These are phyloP conservation scores for Clonostachys solani DNA, from an alignment of 2,329 filamentous ascomycete genomes.

Conservation along the genomic window DNA sequence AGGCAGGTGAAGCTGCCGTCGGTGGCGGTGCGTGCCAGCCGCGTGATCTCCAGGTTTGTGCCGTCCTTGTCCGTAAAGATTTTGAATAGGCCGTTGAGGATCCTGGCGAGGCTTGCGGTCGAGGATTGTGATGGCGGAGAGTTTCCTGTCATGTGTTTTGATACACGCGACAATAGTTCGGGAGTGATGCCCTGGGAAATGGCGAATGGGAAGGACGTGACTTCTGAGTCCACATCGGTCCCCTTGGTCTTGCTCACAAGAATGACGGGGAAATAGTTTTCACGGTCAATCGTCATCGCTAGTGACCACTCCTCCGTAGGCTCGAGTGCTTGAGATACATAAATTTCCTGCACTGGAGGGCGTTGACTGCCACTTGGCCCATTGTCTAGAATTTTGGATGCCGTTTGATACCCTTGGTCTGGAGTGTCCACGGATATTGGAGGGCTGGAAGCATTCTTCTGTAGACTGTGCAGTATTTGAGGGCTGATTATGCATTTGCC, in stretches of 20 bases:
- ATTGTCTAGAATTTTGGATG: background rate
- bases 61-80: slow-evolving; percentile 44
- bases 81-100: slow-evolving; percentile 14
- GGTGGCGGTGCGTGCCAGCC: slow-evolving; percentile 11
- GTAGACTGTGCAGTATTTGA: slow-evolving; percentile 12
- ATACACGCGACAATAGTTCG: slow-evolving; percentile 9
- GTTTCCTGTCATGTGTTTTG: slow-evolving; percentile 1
- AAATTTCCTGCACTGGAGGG: slow-evolving; percentile 19
- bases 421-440: slow-evolving; percentile 8
- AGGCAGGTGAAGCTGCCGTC: slow-evolving; percentile 21
- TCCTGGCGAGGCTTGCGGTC: slow-evolving; percentile 7
- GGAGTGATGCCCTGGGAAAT: slow-evolving; percentile 18
- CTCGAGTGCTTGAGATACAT: slow-evolving; percentile 23
- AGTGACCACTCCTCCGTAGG: slow-evolving; percentile 30
- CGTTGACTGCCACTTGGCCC: background rate
- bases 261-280: slow-evolving; percentile 28
- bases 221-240: background rate
- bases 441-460: slow-evolving; percentile 2
- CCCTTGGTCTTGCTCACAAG: slow-evolving; percentile 18
- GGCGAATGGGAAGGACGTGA: slow-evolving; percentile 14
- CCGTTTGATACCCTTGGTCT: background rate
- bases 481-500: slow-evolving; percentile 16
- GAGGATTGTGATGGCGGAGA: background rate
- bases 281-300: slow-evolving; percentile 35
- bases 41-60: slow-evolving; percentile 35